Evolutionary conservation across 2,329 filamentous ascomycete genomes (phyloP).

Genomic region (Calonectria honghensis): DNA sequence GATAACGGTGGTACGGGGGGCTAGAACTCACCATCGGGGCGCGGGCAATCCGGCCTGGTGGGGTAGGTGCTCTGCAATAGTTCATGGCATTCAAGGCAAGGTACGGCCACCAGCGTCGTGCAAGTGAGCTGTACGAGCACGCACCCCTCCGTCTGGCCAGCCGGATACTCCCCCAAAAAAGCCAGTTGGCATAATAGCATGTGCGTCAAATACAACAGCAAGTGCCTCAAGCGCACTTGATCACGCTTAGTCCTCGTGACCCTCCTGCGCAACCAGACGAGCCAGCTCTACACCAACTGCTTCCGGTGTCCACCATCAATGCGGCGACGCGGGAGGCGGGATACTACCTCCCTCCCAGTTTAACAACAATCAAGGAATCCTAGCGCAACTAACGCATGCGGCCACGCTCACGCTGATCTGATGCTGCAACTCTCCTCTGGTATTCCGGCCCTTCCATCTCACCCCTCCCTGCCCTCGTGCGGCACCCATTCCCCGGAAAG

Average conservation of each 20-base stretch:
- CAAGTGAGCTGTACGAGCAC: background rate
- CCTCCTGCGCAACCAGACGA: constrained; percentile 1
- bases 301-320: constrained; percentile 7
- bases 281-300: constrained; percentile 6
- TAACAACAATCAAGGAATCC: constrained; percentile 25
- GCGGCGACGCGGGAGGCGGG: constrained; percentile 22
- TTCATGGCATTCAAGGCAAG: constrained; percentile 21
- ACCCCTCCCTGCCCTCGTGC: background rate
- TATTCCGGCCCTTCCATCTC: background rate
- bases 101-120: background rate
- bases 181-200: background rate
- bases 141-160: background rate
- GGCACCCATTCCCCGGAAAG: background rate
- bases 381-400: constrained; percentile 17
- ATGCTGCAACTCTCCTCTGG: constrained; percentile 10
- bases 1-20: background rate
- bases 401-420: constrained; percentile 19
- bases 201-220: background rate
- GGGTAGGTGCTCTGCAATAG: background rate
- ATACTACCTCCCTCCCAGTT: constrained; percentile 9
- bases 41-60: constrained; percentile 2
- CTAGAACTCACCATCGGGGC: background rate
- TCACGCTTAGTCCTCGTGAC: constrained; percentile 1
- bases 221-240: background rate
- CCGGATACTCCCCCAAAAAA: background rate